Conservation (phyloP, 1,284 basidiomycete species). For the Phylloboletellus chloephorus region DNA sequence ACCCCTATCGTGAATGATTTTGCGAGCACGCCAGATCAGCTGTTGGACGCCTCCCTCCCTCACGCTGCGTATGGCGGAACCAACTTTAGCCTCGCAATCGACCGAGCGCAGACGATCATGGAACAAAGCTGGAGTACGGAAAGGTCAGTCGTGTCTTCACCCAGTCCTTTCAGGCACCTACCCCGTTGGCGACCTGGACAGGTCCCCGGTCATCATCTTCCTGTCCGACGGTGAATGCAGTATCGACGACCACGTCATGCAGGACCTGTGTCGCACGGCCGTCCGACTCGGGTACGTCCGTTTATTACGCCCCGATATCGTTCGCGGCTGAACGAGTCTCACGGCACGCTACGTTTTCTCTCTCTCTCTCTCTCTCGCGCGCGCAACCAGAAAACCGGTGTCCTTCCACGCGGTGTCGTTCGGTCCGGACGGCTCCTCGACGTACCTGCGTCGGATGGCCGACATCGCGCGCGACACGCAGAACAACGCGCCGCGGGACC, state of each 20-base stretch:
- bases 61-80: slow-evolving; percentile 40
- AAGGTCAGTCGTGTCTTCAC: slow-evolving; percentile 33
- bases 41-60: slow-evolving; percentile 39
- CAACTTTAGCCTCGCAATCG: slow-evolving; percentile 43
- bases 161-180: not conserved
- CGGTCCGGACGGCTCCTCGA: slow-evolving; percentile 35
- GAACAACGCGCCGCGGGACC: slow-evolving; percentile 42
- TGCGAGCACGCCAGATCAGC: slow-evolving; percentile 40
- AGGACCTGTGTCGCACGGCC: slow-evolving; percentile 43
- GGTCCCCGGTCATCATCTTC: slow-evolving; percentile 58
- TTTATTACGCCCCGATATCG: too few species aligned
- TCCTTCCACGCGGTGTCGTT: slow-evolving; percentile 60
- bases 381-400: slow-evolving; percentile 45
- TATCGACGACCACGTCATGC: slow-evolving; percentile 38
- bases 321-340: too few species aligned
- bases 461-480: slow-evolving; percentile 49
- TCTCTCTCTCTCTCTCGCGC: not conserved
- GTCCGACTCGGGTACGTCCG: slow-evolving; percentile 46
- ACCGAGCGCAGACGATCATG: slow-evolving; percentile 38
- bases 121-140: slow-evolving; percentile 50
- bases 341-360: too few species aligned
- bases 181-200: slow-evolving; percentile 23
- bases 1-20: slow-evolving; percentile 45
- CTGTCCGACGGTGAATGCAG: slow-evolving; percentile 54
- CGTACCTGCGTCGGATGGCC: slow-evolving; percentile 46